Evolutionary conservation across 179 eudicot genomes (phyloP).

Genomic region (Gypsophila paniculata): DNA sequence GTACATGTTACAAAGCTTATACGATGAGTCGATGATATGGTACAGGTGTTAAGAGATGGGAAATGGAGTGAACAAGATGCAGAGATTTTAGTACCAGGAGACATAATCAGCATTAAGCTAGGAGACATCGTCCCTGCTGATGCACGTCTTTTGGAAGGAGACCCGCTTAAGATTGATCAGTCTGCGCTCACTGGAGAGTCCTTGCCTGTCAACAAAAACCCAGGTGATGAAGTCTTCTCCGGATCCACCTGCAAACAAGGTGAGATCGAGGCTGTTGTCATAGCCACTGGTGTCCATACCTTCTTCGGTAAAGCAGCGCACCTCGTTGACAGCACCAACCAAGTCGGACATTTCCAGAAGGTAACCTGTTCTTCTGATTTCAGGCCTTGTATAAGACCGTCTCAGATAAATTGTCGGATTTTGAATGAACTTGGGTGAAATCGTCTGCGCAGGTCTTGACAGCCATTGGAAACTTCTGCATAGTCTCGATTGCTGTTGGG

Average conservation of each 20-base stretch:
- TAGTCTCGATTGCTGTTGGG: constrained; percentile 11
- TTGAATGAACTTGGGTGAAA: too few species aligned
- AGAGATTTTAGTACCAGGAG: constrained; percentile 71
- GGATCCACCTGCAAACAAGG: constrained; percentile 96
- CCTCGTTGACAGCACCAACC: constrained; percentile 80
- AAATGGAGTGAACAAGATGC: constrained; percentile 65
- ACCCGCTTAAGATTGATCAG: constrained; percentile 76
- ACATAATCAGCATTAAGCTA: constrained; percentile 66
- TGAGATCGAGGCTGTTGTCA: constrained; percentile 80
- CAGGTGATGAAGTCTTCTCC: constrained; percentile 73
- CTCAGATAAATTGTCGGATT: too few species aligned
- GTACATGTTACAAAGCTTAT: too few species aligned
- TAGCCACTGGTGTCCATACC: constrained; percentile 82
- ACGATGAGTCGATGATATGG: background rate
- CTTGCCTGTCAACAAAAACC: constrained; percentile 66
- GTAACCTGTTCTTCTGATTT: constrained; percentile 10
- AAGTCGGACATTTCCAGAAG: constrained; percentile 85
- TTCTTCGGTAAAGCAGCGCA: constrained; percentile 95
- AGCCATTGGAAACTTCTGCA: constrained; percentile 16
- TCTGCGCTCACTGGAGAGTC: constrained; percentile 87
- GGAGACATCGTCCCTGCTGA: constrained; percentile 87
- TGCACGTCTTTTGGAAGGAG: constrained; percentile 81
- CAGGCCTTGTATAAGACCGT: too few species aligned
- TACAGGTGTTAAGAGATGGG: constrained; percentile 70
- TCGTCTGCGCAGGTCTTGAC: background rate